Evolutionary conservation across 352 stramenopile genomes (phyloP), one percentile per base, ranked within the genome.

Genomic region (Pythium grandisporangium): DNA sequence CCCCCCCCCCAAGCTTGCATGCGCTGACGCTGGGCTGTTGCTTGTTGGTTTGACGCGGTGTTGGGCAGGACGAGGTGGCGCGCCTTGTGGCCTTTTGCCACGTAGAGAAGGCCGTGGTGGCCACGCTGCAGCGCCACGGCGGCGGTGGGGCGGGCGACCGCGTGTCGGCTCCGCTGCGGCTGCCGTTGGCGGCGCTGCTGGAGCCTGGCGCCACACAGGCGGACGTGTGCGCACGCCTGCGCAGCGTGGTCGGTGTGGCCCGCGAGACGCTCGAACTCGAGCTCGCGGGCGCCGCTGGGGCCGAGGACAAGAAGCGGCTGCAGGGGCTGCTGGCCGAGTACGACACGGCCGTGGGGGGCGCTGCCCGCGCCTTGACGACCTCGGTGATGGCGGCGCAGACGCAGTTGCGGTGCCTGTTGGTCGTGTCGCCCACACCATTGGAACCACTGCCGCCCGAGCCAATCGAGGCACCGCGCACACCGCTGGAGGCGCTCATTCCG

Each of bases 291-390:
- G 53, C 69, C 1, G 26, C 57, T 13, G 66, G 68, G 8, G 72
- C 65, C 29, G 78, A 91, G 17, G 78, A 91, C 17, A 91, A 86
- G 53, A 91, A 85, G 55, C 75, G 72, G 29, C 40, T 80, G 3
- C 78, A 89, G 30, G 44, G 56, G 17, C 55, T 72, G 13, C 22
- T 91, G 23, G 66, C 51, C 33, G 78, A 91, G 16, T 89, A 84
- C 47, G 74, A 90, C 13, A 36, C 54, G 3, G 24, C 40, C 1
- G 57, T 55, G 34, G 40, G 61, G 14, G 55, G 71, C 24, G 45
- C 62, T 17, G 49, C 53, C 16, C 33, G 37, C 7, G 26, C 47
- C 2, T 40, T 82, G 17, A 62, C 63, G 2, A 42, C 12, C 0
- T 46, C 61, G n/a, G 36, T 67, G 10, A 48, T 26, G 2, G 26